Base-by-base conservation (phyloP, 768 basidiomycete species). In the Gloeopeniophorella convolvens region DNA sequence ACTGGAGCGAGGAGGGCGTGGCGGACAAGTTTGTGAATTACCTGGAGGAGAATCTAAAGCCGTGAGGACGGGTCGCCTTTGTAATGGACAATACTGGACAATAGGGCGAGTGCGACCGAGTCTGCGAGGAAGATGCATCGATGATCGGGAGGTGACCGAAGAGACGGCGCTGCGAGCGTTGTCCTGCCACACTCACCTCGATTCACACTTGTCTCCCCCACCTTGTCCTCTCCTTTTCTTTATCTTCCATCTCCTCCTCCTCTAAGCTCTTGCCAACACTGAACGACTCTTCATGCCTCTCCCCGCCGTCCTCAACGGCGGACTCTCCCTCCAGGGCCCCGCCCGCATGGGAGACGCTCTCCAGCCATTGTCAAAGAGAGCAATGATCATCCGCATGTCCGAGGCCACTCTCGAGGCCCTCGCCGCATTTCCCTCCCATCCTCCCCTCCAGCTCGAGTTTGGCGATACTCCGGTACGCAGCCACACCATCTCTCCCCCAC, bases 381-480 rank as follows among this genome's bases (percentile, higher is more conserved):
- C 86, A 41, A 81, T 88, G 78, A 70, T 89, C 42, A 76, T 89
- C 33, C 81, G 85, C 49, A 73, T 89, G 76, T 79, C 87, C 4
- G 72, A 77, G 28, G 83, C 86, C 64, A 79, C 83, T 0, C 71
- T 89, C 52, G 80, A 85, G 48, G 82, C 82, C 1, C 75, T 89
- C 35, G 76, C 80, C 35, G 68, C 72, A 0, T 65, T 64, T 24
- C 70, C 71, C 42, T 70, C 71, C 31, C 64, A 71, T 13, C 71
- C 68, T 0, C 66, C 62, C 44, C 65, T 88, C 62, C 68, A 80
- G 33, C 76, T 89, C 51, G 74, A 81, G 54, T 85, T 88, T 60
- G 79, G 78, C 20, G 69, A 76, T 28, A 70, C 60, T 39, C 77
- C 83, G 36, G 85, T 86, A 59, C 61, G 79, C 66, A 50, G 9